These are phyloP conservation scores for Pythium phragmiticola DNA, from an alignment of 352 stramenopile species.

Conservation along the genomic window DNA sequence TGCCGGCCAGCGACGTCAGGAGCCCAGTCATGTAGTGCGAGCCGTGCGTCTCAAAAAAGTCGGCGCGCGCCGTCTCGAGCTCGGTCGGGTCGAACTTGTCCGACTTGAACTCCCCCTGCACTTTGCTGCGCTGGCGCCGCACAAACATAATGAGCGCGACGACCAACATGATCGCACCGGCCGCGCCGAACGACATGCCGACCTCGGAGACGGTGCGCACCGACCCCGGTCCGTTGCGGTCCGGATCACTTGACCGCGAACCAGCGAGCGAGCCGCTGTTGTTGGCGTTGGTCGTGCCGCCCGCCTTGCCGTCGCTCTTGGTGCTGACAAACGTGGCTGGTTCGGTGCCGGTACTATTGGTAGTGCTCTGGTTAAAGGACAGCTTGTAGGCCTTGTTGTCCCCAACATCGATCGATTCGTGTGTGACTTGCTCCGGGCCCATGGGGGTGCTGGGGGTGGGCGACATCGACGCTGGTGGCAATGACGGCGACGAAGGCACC, in stretches of 20 bases:
- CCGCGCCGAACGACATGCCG: constrained; percentile 14
- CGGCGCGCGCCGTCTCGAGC: constrained; percentile 11
- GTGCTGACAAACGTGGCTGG: constrained; percentile 7
- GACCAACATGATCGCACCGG: constrained; percentile 3
- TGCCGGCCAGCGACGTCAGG: background rate
- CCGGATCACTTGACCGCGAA: constrained; percentile 1
- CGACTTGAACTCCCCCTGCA: constrained; percentile 7
- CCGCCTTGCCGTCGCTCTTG: constrained; percentile 2
- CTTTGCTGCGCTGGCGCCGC: background rate
- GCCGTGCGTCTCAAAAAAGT: constrained; percentile 7
- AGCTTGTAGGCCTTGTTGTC: background rate
- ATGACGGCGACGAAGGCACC: too few relatives aligned
- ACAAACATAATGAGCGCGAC: constrained; percentile 12
- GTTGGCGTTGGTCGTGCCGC: background rate
- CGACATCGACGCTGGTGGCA: too few relatives aligned
- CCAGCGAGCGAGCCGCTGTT: background rate
- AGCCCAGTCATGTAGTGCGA: constrained; percentile 14
- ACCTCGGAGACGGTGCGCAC: constrained; percentile 2
- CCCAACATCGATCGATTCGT: background rate
- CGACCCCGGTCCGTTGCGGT: background rate
- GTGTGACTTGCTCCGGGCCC: too few relatives aligned
- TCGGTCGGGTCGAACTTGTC: constrained; percentile 14
- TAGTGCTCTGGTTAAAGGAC: background rate
- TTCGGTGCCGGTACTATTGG: background rate
- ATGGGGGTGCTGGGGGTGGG: too few relatives aligned